Conservation (phyloP, 768 basidiomycete genomes). For the Boletellus sp. region DNA sequence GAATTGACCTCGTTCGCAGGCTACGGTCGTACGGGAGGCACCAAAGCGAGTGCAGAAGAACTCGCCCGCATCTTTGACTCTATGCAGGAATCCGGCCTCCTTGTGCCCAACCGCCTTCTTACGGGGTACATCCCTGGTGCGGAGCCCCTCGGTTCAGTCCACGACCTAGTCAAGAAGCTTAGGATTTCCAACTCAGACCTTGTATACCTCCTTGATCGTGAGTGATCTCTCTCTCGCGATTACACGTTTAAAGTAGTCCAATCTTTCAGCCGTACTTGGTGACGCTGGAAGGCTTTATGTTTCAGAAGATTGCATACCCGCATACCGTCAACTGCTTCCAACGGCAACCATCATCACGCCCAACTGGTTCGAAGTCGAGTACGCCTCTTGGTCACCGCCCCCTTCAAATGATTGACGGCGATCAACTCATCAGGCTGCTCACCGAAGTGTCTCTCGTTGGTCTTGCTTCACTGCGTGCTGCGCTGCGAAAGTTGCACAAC, state of each 20-base stretch:
- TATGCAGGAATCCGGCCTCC: slow-evolving; percentile 73
- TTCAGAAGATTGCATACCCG: slow-evolving; percentile 77
- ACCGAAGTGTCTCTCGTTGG: slow-evolving; percentile 71
- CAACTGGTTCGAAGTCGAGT: slow-evolving; percentile 99
- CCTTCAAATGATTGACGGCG: slow-evolving; percentile 1
- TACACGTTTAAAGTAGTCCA: not conserved
- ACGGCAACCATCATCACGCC: slow-evolving; percentile 93
- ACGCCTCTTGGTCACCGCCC: slow-evolving; percentile 9
- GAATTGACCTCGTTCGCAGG: slow-evolving; percentile 41
- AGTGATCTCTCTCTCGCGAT: slow-evolving; percentile 28
- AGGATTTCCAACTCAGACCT: slow-evolving; percentile 54
- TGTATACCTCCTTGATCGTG: slow-evolving; percentile 91
- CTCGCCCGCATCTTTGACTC: slow-evolving; percentile 69
- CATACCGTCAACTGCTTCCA: slow-evolving; percentile 77
- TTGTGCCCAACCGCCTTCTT: slow-evolving; percentile 67
- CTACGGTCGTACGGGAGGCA: slow-evolving; percentile 78
- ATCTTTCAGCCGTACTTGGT: slow-evolving; percentile 79
- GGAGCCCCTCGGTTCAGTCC: slow-evolving; percentile 67
- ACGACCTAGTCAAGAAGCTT: slow-evolving; percentile 57
- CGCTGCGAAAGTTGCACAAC: slow-evolving; percentile 73
- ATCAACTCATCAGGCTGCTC: slow-evolving; percentile 51
- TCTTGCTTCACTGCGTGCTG: slow-evolving; percentile 58
- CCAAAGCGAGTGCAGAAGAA: slow-evolving; percentile 73
- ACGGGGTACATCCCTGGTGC: slow-evolving; percentile 92
- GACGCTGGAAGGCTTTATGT: slow-evolving; percentile 90